Percentiles rank a stretch among this genome's conserved stretches.
Evolutionary conservation across 176 grass and related monocot genomes (phyloP).

Genomic region (Tillandsia leiboldiana): DNA sequence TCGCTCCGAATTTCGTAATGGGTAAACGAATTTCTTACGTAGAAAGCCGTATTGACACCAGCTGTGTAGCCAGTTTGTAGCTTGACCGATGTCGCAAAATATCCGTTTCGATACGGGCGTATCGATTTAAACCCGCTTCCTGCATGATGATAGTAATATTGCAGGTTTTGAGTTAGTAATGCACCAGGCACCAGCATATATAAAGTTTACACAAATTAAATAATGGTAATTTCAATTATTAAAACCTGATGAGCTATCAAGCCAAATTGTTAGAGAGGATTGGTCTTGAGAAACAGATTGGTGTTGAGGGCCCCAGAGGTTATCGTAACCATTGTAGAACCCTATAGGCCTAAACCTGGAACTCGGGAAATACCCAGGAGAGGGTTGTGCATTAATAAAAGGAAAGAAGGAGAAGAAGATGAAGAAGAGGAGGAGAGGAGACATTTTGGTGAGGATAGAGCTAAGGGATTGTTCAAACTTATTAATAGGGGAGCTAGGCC

Average conservation of each 20-base stretch:
- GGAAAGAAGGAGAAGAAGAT: slow-evolving; percentile 14
- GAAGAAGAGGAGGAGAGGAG: neutral
- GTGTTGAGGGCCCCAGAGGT: slow-evolving; percentile 73
- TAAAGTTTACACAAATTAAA: neutral
- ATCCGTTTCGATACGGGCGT: slow-evolving; percentile 56
- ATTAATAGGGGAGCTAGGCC: neutral
- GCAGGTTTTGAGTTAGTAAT: neutral
- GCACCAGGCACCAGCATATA: neutral
- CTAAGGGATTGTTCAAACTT: neutral
- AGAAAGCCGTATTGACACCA: slow-evolving; percentile 85
- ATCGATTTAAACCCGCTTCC: slow-evolving; percentile 86
- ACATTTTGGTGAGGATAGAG: neutral
- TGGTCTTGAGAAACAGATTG: slow-evolving; percentile 55
- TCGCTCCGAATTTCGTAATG: too few relatives aligned
- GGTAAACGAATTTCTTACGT: slow-evolving; percentile 21
- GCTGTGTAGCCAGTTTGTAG: slow-evolving; percentile 80
- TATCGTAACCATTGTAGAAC: slow-evolving; percentile 46
- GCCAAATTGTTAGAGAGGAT: slow-evolving; percentile 38
- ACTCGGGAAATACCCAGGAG: slow-evolving; percentile 71
- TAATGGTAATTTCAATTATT: neutral
- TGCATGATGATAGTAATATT: neutral
- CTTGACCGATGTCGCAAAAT: slow-evolving; percentile 77
- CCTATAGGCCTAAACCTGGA: slow-evolving; percentile 26
- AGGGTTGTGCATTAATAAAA: slow-evolving; percentile 39
- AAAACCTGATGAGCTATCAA: slow-evolving; percentile 52